Evolutionary conservation across 2,329 filamentous ascomycete genomes (phyloP), one percentile per base, ranked within the genome.

Genomic region (Fusarium miscanthi): DNA sequence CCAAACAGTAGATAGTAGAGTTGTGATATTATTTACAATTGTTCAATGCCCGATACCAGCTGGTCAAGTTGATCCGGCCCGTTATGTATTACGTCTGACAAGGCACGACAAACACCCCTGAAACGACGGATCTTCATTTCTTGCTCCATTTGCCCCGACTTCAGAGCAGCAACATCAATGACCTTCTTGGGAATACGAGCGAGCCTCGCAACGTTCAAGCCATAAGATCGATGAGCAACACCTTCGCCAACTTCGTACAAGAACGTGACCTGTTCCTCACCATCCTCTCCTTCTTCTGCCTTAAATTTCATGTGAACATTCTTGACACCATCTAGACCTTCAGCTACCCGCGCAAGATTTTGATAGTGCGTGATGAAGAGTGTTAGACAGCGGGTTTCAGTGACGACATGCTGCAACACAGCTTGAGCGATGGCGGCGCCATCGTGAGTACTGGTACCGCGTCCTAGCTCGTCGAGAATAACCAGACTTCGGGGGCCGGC

Each of bases 281-380:
- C 88, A 4, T 85, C 84, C 2, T 73, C 74, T 10, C 78, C 80
- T 9, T 74, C 79, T 14, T 82, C 81, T 4, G 78, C 79, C 7
- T 88, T 90, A 82, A 99, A 99, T 57, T 89, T 90, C 95, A 99
- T 98, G 80, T 99, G 96, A 51, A 98, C 93, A 80, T 98, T 98
- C 75, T 87, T 90, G 75, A 98, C 92, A 6, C 87, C 86, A 11
- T 85, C 81, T 65, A 97, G 92, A 3, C 89, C 90, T 31, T 90
- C 88, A 14, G 91, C 92, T 70, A 97, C 87, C 51, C 85, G 84
- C 14, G 91, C 90, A 2, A 99, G 88, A 73, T 91, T 92, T 83
- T 99, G 96, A 81, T 99, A 99, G 83, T 99, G 96, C 7, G 96
- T 99, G 81, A 99, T 97, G 85, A 99, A 99, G 45, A 99, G 86